Evolutionary conservation across 2,329 filamentous ascomycete species (phyloP).

Genomic region (Monilinia vaccinii-corymbosi): DNA sequence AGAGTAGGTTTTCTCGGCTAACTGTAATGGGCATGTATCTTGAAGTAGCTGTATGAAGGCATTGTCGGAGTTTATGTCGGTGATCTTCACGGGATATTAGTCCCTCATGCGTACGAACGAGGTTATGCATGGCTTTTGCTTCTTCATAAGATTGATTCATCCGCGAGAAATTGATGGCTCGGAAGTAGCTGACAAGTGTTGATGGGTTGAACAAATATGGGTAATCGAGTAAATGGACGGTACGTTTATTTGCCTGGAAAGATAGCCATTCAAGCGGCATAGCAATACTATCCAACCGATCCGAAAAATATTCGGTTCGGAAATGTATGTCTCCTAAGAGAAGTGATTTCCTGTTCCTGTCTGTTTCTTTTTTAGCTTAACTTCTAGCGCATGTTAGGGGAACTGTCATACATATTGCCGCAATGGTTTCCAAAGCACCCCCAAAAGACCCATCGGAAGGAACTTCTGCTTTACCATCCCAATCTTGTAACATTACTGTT

Average conservation of each 20-base stretch:
- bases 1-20: conserved; percentile 55
- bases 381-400: neutral
- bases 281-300: conserved; percentile 64
- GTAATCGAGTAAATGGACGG: conserved; percentile 68
- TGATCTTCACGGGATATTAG: conserved; percentile 49
- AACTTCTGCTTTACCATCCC: conserved; percentile 68
- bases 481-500: conserved; percentile 66
- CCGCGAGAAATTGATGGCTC: conserved; percentile 74
- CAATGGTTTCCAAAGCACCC: conserved; percentile 66
- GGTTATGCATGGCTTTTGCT: conserved; percentile 47
- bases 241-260: conserved; percentile 51
- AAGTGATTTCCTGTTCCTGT: conserved; percentile 53
- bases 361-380: conserved; percentile 31
- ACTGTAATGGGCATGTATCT: conserved; percentile 65
- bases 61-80: conserved; percentile 51
- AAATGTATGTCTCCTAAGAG: conserved; percentile 63
- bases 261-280: conserved; percentile 66
- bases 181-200: conserved; percentile 72
- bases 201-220: conserved; percentile 70
- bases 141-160: conserved; percentile 78
- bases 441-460: conserved; percentile 63
- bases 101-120: conserved; percentile 45
- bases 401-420: conserved; percentile 54
- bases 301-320: conserved; percentile 64
- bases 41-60: conserved; percentile 56